Conservation (phyloP, 441 rosid genomes). For the Arabidopsis lyrata region DNA sequence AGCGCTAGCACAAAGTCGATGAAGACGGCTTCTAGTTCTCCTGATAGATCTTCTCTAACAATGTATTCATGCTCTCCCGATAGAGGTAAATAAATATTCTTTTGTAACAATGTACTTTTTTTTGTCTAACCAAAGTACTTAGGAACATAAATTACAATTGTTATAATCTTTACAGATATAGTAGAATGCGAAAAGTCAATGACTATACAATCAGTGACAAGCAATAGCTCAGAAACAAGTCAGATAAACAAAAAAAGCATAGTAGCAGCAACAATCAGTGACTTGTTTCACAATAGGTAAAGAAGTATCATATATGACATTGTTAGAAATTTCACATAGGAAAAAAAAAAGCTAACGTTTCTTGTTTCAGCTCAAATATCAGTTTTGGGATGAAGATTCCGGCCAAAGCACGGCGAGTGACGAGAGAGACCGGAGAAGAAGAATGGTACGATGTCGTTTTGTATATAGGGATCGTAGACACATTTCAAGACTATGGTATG, state of each 20-base stretch:
- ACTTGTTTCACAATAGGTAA: constrained; percentile 33
- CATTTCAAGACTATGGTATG: constrained; percentile 54
- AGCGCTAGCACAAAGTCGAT: constrained; percentile 38
- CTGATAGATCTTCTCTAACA: constrained; percentile 15
- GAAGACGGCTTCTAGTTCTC: constrained; percentile 28
- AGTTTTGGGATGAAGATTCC: constrained; percentile 51
- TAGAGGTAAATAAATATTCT: constrained; percentile 32
- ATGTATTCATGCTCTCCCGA: constrained; percentile 25
- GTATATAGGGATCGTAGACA: constrained; percentile 57
- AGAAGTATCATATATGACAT: not conserved
- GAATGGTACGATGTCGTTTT: constrained; percentile 50
- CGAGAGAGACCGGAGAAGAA: constrained; percentile 14
- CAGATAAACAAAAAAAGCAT: constrained; percentile 30
- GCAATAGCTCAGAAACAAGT: constrained; percentile 11
- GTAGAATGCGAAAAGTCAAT: constrained; percentile 21
- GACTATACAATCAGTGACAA: constrained; percentile 7
- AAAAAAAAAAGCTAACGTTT: not conserved
- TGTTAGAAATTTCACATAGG: not conserved
- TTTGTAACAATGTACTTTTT: not conserved
- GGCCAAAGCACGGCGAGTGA: constrained; percentile 53
- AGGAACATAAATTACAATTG: not conserved
- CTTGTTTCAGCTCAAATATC: constrained; percentile 35
- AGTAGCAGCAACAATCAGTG: constrained; percentile 22
- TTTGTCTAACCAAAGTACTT: not conserved
- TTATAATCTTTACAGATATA: constrained; percentile 37